Conservation (phyloP, 2,329 filamentous ascomycete species). For the Penicillium sp. region DNA sequence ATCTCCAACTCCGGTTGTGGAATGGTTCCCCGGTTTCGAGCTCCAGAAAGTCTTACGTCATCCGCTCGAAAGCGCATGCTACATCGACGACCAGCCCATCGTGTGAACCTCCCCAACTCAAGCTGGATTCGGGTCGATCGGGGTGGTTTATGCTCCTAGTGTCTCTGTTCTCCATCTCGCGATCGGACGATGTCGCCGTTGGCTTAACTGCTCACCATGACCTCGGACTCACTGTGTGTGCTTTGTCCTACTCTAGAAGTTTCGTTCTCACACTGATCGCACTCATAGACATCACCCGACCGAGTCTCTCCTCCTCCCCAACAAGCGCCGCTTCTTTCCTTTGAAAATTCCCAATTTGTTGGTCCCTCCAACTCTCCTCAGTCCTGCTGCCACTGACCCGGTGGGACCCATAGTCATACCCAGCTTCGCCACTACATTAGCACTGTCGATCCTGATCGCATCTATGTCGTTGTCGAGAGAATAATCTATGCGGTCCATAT, state of each 20-base stretch:
- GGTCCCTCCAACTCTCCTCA: constrained; percentile 32
- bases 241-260: constrained; percentile 1
- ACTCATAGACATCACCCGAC: constrained; percentile 57
- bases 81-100: constrained; percentile 4
- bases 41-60: constrained; percentile 33
- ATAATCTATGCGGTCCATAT: constrained; percentile 70
- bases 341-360: constrained; percentile 61
- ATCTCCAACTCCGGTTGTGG: constrained; percentile 20
- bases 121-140: not conserved
- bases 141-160: constrained; percentile 8
- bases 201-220: constrained; percentile 36
- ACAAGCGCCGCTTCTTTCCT: constrained; percentile 61
- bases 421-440: constrained; percentile 80
- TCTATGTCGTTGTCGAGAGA: constrained; percentile 77
- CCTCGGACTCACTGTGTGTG: constrained; percentile 36
- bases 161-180: constrained; percentile 8
- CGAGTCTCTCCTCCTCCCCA: constrained; percentile 57
- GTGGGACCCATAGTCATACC: constrained; percentile 33
- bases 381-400: constrained; percentile 1
- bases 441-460: constrained; percentile 64
- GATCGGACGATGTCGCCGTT: constrained; percentile 32
- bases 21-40: constrained; percentile 29
- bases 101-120: constrained; percentile 8
- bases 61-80: constrained; percentile 23
- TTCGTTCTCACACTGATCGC: not conserved